Percentiles rank a stretch among this genome's conserved stretches.
Conservation (phyloP, 1,139 yeast species). For the Yamadazyma spencermartinsiae region DNA sequence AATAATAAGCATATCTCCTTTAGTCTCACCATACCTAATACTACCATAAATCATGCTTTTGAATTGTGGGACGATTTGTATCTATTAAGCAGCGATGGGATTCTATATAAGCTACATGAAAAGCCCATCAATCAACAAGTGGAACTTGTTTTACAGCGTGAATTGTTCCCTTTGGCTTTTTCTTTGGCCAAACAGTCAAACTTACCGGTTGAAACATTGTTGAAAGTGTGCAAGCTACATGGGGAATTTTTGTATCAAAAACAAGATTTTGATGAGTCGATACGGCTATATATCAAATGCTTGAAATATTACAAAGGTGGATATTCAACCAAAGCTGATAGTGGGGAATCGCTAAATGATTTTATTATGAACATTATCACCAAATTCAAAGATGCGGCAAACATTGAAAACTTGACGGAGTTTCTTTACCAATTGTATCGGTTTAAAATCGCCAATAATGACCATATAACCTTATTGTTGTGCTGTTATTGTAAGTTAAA, state of each 20-base stretch:
- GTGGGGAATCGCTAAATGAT: constrained; percentile 27
- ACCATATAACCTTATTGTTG: constrained; percentile 78
- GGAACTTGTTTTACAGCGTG: constrained; percentile 68
- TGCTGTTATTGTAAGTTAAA: constrained; percentile 84
- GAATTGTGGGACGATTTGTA: constrained; percentile 56
- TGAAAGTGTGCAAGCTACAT: constrained; percentile 60
- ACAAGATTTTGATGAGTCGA: constrained; percentile 67
- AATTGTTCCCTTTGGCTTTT: constrained; percentile 72
- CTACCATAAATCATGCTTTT: constrained; percentile 55
- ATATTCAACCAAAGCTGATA: constrained; percentile 9
- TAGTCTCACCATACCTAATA: constrained; percentile 64
- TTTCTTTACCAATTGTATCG: constrained; percentile 63
- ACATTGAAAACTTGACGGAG: constrained; percentile 61
- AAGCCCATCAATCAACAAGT: constrained; percentile 66
- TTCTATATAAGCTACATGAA: constrained; percentile 67
- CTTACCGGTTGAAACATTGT: constrained; percentile 38
- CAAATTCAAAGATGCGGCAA: constrained; percentile 82
- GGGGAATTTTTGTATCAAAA: constrained; percentile 73
- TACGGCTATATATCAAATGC: constrained; percentile 60
- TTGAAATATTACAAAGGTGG: constrained; percentile 24
- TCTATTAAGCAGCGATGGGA: constrained; percentile 73
- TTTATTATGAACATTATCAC: constrained; percentile 79
- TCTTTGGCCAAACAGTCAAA: constrained; percentile 57
- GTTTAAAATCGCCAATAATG: constrained; percentile 56
- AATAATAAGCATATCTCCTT: constrained; percentile 70